A percentile compares a stretch with the other conserved stretches of the same genome.
phyloP scores from a whole-genome alignment of 192 early-diverging fungal species.

The Coemansia sp. region DNA sequence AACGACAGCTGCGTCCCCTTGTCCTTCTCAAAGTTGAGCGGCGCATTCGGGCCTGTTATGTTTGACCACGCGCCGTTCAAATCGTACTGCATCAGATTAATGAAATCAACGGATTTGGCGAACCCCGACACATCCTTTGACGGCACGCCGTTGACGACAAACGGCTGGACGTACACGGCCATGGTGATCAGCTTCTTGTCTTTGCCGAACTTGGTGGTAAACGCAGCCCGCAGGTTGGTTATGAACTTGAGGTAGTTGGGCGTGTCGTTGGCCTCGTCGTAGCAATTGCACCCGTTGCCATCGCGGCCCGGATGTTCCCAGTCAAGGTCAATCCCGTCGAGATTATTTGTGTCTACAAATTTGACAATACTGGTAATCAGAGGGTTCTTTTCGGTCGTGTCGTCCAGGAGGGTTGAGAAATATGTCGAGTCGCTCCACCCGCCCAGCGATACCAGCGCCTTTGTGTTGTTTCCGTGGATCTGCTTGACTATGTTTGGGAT shows the following conservation, averaged over 20 bases:
- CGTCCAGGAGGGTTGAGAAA: conserved; percentile 57
- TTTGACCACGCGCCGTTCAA: conserved; percentile 59
- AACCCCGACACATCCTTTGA: conserved; percentile 59
- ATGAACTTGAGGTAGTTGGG: conserved; percentile 65
- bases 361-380: conserved; percentile 54
- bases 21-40: conserved; percentile 40
- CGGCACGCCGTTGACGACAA: conserved; percentile 47
- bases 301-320: conserved; percentile 62
- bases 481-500: conserved; percentile 50
- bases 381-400: conserved; percentile 20
- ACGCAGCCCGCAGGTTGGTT: conserved; percentile 55
- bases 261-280: conserved; percentile 60
- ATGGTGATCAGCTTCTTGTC: conserved; percentile 61
- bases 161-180: conserved; percentile 61
- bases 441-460: conserved; percentile 66
- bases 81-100: conserved; percentile 71
- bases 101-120: conserved; percentile 61
- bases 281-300: conserved; percentile 29
- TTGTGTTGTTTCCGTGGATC: conserved; percentile 58
- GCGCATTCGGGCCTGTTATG: conserved; percentile 62
- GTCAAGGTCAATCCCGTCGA: conserved; percentile 76
- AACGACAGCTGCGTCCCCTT: conserved; percentile 50
- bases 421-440: conserved; percentile 65
- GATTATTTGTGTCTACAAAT: conserved; percentile 52
- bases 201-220: conserved; percentile 47